phyloP scores from a whole-genome alignment of 2,329 filamentous ascomycete species.

The Cercospora janseana region DNA sequence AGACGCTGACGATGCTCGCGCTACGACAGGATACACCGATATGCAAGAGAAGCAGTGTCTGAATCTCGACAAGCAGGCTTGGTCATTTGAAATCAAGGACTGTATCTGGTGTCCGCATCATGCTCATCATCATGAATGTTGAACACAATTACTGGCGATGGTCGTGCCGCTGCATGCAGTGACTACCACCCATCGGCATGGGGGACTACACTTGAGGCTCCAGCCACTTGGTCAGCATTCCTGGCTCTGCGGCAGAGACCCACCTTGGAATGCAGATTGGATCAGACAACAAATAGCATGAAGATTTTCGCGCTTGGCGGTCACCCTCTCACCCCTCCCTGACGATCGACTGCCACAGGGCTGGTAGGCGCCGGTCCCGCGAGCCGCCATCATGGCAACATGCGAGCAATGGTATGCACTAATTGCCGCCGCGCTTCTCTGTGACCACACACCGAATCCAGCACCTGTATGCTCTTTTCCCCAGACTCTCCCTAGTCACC shows the following conservation, averaged over 20 bases:
- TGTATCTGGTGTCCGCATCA: not conserved
- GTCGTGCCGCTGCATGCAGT: no score
- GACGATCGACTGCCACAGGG: no score
- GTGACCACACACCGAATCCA: not conserved
- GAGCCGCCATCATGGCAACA: conserved; percentile 1
- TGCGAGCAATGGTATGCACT: conserved; percentile 4
- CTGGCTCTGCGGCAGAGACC: no score
- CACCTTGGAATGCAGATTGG: no score
- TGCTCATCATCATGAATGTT: not conserved
- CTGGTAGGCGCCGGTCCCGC: not conserved
- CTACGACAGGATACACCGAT: not conserved
- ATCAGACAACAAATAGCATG: no score
- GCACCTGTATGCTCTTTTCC: not conserved
- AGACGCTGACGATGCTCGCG: not conserved
- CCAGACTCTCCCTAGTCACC: not conserved
- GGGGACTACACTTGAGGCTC: no score
- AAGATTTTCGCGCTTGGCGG: no score
- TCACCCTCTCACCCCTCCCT: no score
- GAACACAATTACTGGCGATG: no score
- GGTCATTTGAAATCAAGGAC: not conserved
- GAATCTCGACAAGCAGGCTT: not conserved
- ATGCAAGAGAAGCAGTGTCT: conserved; percentile 8
- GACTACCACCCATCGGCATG: no score
- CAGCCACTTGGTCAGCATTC: no score
- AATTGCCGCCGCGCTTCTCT: not conserved